Evolutionary conservation across 2,329 filamentous ascomycete species (phyloP).

Genomic region (Apiospora pterosperma): DNA sequence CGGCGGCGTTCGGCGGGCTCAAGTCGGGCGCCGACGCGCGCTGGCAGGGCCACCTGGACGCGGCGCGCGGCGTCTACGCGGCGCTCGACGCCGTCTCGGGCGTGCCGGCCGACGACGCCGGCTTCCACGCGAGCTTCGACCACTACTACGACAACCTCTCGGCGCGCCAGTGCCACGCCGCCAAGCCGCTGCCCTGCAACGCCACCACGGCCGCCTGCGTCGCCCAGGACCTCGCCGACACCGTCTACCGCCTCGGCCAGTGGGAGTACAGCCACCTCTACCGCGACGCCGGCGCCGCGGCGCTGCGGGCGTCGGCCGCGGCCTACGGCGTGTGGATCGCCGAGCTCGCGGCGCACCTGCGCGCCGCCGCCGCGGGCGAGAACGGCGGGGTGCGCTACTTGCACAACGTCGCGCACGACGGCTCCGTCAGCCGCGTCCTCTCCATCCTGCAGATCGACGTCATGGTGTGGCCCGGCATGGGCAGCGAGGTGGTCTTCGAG

Average conservation of each 20-base stretch:
- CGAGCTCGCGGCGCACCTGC: slow-evolving; percentile 65
- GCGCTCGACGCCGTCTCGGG: slow-evolving; percentile 67
- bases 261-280: slow-evolving; percentile 81
- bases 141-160: slow-evolving; percentile 86
- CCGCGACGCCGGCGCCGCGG: slow-evolving; percentile 61
- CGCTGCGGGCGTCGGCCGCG: slow-evolving; percentile 58
- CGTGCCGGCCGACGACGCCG: slow-evolving; percentile 49
- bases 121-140: slow-evolving; percentile 71
- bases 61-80: slow-evolving; percentile 51
- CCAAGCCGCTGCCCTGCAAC: slow-evolving; percentile 68
- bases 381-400: slow-evolving; percentile 47
- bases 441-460: slow-evolving; percentile 67
- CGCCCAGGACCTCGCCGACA: slow-evolving; percentile 57
- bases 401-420: slow-evolving; percentile 81
- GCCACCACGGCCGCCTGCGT: slow-evolving; percentile 55
- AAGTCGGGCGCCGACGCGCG: slow-evolving; percentile 38
- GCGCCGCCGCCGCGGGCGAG: slow-evolving; percentile 43
- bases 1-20: slow-evolving; percentile 38
- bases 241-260: slow-evolving; percentile 72
- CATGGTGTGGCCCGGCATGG: slow-evolving; percentile 88
- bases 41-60: slow-evolving; percentile 64
- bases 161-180: slow-evolving; percentile 68
- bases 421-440: slow-evolving; percentile 64
- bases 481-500: slow-evolving; percentile 74
- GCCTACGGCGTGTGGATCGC: slow-evolving; percentile 72